Evolutionary conservation across 805 yeast genomes (phyloP), one percentile per base, ranked within the genome.

Genomic region (Lipomyces orientalis): DNA sequence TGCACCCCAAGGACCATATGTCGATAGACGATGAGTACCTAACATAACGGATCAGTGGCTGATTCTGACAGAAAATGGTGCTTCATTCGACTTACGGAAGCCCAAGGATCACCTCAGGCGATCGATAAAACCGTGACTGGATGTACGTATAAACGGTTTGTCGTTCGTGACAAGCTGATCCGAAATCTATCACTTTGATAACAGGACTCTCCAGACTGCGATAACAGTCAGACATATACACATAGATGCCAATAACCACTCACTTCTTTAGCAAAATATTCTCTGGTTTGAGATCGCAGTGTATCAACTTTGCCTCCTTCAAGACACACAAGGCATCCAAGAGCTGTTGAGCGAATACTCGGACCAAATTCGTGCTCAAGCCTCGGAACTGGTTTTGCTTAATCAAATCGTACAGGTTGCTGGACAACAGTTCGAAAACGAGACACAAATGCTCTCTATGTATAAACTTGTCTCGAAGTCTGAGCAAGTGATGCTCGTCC

Each of bases 1-100:
- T 91, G 76, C 98, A 90, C 0, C 97, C 99, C 56, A 93, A 81
- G 0, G 98, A 94, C 99, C 99, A 95, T 87, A 94, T 92, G 77
- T 94, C 99, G 62, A 95, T 94, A 6, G 97, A 87, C 9, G 97
- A 87, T 0, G 97, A 90, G 76, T 95, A 70, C 14, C 68, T 65
- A 31, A 2, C 7, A 19, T 1, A 14, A 35, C 33, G 3, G 22
- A n/a, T 55, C n/a, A 54, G 51, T 6, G n/a, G 46, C 10, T 9
- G 16, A 33, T n/a, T 43, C 33, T 22, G 35, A 34, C 8, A 12
- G 51, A 49, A 5, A 16, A 52, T 14, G 31, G 22, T 25, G 25
- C 57, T 55, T 25, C 5, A 1, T 14, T 10, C 9, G 16, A 62
- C 68, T 19, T 58, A 94, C 4, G 97, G 97, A 56, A 94, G 81